Conservation (phyloP, 2,329 filamentous ascomycete genomes). For the Xenosphaeropsis pyriputrescens region DNA sequence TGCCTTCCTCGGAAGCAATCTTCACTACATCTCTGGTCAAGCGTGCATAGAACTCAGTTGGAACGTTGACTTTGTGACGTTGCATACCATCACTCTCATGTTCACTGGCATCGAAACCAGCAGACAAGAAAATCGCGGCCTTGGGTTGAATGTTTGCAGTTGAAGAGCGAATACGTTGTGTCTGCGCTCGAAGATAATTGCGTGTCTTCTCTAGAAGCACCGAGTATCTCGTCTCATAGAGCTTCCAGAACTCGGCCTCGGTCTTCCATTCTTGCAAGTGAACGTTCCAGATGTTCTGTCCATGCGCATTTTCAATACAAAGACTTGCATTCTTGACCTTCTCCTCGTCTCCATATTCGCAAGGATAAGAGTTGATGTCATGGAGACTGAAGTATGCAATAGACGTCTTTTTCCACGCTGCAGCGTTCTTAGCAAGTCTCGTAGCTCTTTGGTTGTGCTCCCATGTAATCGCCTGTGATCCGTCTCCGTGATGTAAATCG, state of each 20-base stretch:
- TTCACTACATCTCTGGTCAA: conserved; percentile 76
- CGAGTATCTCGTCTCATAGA: conserved; percentile 71
- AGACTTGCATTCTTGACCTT: conserved; percentile 90
- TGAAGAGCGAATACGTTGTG: conserved; percentile 43
- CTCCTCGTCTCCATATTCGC: conserved; percentile 81
- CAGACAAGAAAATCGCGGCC: conserved; percentile 85
- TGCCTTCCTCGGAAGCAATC: conserved; percentile 65
- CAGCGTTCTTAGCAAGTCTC: conserved; percentile 51
- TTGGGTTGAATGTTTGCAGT: conserved; percentile 50
- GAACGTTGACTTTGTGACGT: conserved; percentile 86
- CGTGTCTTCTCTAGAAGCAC: conserved; percentile 70
- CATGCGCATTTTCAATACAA: conserved; percentile 87
- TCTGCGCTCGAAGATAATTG: conserved; percentile 59
- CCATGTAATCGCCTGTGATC: conserved; percentile 93
- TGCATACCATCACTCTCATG: conserved; percentile 92
- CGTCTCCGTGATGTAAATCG: conserved; percentile 83
- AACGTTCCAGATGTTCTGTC: conserved; percentile 91
- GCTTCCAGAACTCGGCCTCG: conserved; percentile 70
- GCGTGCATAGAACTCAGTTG: conserved; percentile 89
- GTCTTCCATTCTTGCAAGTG: conserved; percentile 82
- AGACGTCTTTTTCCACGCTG: conserved; percentile 65
- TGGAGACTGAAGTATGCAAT: conserved; percentile 96
- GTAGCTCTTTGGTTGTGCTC: conserved; percentile 63
- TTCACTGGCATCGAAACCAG: conserved; percentile 93
- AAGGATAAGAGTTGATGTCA: conserved; percentile 97